These are phyloP conservation scores for Phytophthora multivora DNA, from an alignment of 352 stramenopile genomes.

Conservation along the genomic window DNA sequence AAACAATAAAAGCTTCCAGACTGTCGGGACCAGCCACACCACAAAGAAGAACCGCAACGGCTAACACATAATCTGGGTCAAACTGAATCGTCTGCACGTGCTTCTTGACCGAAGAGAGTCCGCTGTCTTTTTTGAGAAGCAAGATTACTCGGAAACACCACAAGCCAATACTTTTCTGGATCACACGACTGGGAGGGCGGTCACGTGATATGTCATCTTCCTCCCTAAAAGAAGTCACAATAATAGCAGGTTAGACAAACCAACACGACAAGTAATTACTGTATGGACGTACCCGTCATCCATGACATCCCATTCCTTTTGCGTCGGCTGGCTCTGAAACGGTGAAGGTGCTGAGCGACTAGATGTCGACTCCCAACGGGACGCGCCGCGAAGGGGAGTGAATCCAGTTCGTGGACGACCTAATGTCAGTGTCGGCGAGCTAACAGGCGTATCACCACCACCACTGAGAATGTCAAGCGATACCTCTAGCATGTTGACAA, in stretches of 20 bases:
- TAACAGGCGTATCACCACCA: constrained; percentile 2
- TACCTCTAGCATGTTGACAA: constrained; percentile 50
- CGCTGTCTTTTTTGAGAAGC: constrained; percentile 79
- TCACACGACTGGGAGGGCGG: constrained; percentile 24
- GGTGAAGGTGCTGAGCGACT: constrained; percentile 7
- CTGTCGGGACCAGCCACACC: constrained; percentile 61
- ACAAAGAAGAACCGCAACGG: constrained; percentile 61
- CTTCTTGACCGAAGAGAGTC: constrained; percentile 59
- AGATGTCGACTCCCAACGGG: constrained; percentile 28
- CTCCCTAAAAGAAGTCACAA: constrained; percentile 20
- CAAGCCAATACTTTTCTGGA: constrained; percentile 51
- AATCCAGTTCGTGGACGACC: constrained; percentile 21
- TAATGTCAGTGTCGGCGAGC: constrained; percentile 1
- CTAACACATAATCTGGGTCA: constrained; percentile 70
- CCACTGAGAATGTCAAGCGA: constrained; percentile 29
- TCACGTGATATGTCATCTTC: constrained; percentile 35
- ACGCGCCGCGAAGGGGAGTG: constrained; percentile 15
- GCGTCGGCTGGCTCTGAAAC: constrained; percentile 12
- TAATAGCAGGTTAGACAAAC: constrained; percentile 5
- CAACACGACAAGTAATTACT: background rate
- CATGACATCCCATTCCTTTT: constrained; percentile 43
- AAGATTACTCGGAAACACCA: constrained; percentile 80
- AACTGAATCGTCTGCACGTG: constrained; percentile 52
- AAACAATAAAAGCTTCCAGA: constrained; percentile 54
- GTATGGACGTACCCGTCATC: constrained; percentile 40